A percentile compares a stretch with the other conserved stretches of the same genome.
Conservation (phyloP, 345 rosid species). For the Euphorbia lathyris region DNA sequence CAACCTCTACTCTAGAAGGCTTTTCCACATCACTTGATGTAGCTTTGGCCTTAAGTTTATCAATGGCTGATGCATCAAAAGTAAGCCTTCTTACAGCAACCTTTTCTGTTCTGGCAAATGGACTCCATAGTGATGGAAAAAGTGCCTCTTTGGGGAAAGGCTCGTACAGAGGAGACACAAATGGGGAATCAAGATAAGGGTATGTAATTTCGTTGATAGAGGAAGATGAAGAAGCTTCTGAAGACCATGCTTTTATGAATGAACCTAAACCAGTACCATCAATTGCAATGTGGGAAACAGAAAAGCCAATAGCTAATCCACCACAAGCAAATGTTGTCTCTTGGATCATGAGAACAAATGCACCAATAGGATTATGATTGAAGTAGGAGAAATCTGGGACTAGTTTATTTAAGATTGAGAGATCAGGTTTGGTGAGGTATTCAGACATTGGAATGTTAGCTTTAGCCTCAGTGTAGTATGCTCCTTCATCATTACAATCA, state of each 20-base stretch:
- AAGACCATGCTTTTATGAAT: slow-evolving; percentile 41
- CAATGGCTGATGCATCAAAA: slow-evolving; percentile 36
- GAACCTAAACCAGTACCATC: slow-evolving; percentile 35
- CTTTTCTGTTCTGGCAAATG: slow-evolving; percentile 11
- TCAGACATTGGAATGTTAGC: background rate
- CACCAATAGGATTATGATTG: background rate
- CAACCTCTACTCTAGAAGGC: no score
- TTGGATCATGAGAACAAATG: slow-evolving; percentile 13
- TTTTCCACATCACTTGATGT: no score
- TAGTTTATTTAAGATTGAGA: background rate
- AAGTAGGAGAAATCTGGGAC: background rate
- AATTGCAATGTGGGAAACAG: slow-evolving; percentile 36
- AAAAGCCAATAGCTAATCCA: slow-evolving; percentile 36
- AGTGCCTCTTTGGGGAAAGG: background rate
- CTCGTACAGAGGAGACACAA: slow-evolving; percentile 21
- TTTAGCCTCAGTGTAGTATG: slow-evolving; percentile 1
- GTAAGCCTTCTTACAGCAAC: slow-evolving; percentile 33
- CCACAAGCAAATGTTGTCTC: slow-evolving; percentile 35
- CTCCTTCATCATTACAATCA: slow-evolving; percentile 14
- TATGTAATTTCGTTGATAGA: background rate
- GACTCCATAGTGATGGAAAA: background rate
- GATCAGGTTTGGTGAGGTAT: slow-evolving; percentile 12
- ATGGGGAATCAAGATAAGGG: slow-evolving; percentile 34
- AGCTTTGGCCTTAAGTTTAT: slow-evolving; percentile 1
- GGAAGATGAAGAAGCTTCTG: slow-evolving; percentile 6